Evolutionary conservation across 495 filamentous ascomycete species (phyloP).

Genomic region (Neurospora discreta): DNA sequence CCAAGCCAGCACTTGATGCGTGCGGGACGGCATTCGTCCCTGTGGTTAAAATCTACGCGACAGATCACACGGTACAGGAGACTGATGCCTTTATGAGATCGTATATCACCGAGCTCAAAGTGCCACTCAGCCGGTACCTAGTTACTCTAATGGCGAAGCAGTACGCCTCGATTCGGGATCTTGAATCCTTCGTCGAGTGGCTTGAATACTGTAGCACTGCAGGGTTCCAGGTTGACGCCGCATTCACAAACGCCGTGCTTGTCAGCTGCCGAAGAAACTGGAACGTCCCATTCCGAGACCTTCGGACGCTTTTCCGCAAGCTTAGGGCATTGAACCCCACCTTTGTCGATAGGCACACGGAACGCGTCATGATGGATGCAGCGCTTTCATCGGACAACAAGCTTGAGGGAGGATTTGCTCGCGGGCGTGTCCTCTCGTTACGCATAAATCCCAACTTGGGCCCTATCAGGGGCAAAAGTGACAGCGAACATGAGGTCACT

Average conservation of each 20-base stretch:
- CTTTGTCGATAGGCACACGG: constrained; percentile 21
- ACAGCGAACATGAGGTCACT: constrained; percentile 18
- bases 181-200: constrained; percentile 26
- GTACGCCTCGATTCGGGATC: constrained; percentile 31
- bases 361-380: constrained; percentile 27
- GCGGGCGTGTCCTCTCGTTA: constrained; percentile 12
- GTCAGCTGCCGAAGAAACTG: constrained; percentile 21
- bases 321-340: constrained; percentile 19
- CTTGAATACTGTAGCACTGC: constrained; percentile 20
- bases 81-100: constrained; percentile 29
- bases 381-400: constrained; percentile 12
- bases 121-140: constrained; percentile 23
- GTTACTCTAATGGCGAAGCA: constrained; percentile 36
- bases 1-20: constrained; percentile 2
- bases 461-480: constrained; percentile 13
- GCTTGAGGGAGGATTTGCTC: constrained; percentile 8
- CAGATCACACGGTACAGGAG: constrained; percentile 28
- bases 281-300: constrained; percentile 28
- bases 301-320: constrained; percentile 24
- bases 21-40: constrained; percentile 27
- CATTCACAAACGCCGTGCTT: constrained; percentile 33
- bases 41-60: constrained; percentile 32
- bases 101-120: constrained; percentile 23
- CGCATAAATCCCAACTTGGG: constrained; percentile 8
- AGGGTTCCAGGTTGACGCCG: constrained; percentile 24